These are phyloP conservation scores for Moniliophthora roreri DNA, from an alignment of 1,284 basidiomycete species.

Conservation along the genomic window DNA sequence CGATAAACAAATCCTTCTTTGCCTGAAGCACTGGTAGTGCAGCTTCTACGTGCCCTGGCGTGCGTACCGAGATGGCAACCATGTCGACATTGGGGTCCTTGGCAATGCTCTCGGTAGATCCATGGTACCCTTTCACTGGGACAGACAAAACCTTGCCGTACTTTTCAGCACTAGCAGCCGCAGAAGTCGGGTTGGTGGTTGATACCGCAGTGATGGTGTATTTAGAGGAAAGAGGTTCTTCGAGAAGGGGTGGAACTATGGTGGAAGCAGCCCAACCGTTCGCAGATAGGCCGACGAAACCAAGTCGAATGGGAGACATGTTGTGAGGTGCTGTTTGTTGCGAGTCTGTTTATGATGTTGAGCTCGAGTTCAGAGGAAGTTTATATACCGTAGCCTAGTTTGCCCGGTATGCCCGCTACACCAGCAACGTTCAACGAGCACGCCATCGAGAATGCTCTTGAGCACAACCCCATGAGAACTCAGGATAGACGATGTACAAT, in stretches of 20 bases:
- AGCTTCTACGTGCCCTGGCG: slow-evolving; percentile 25
- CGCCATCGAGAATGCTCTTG: too few species aligned
- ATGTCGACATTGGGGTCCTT: slow-evolving; percentile 34
- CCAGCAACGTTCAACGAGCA: too few species aligned
- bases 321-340: too few species aligned
- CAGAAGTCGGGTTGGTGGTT: slow-evolving; percentile 26
- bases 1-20: slow-evolving; percentile 36
- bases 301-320: slow-evolving; percentile 7
- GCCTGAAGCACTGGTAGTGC: slow-evolving; percentile 32
- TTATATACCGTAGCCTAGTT: too few species aligned
- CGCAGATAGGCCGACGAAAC: slow-evolving; percentile 4
- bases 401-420: too few species aligned
- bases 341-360: too few species aligned
- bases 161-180: slow-evolving; percentile 24
- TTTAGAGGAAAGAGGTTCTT: neutral
- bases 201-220: slow-evolving; percentile 27
- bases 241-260: neutral
- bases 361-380: too few species aligned
- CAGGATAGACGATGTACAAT: too few species aligned
- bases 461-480: too few species aligned
- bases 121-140: slow-evolving; percentile 27
- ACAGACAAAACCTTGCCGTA: slow-evolving; percentile 23
- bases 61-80: slow-evolving; percentile 32
- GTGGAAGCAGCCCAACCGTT: neutral
- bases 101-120: slow-evolving; percentile 25